Base-by-base conservation (phyloP, 768 basidiomycete species). In the Naganishia vaughanmartiniae region DNA sequence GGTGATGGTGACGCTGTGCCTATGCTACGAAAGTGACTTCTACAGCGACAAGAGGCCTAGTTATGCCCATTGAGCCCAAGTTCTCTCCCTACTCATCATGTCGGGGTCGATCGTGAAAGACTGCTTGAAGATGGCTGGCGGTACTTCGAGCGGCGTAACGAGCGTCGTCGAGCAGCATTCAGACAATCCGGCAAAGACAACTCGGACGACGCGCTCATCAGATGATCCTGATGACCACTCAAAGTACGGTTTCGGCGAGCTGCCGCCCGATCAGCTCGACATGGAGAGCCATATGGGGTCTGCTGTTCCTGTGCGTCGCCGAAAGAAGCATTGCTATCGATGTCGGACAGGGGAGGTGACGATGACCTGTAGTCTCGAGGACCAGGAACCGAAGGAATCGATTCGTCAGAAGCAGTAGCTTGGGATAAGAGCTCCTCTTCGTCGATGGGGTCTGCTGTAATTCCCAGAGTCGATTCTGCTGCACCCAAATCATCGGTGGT, bases 151-250 rank as follows among this genome's bases (percentile, higher is more conserved):
- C 60, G 60, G 60, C 15, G 12, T 12, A 30, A 19, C 9, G 60
- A 34, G 11, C 36, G 60, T 26, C 60, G 60, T 14, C 42, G 60
- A 19, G 60, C 60, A 14, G 60, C 60, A 4, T 63, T 34, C 12
- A 63, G n/a, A 17, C 42, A 63, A n/a, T 63, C 60, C 24, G 60
- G 60, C 60, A 63, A 30, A 14, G 39, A 28, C 7, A 42, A 34
- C n/a, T 63, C 60, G 12, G 60, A 63, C 15, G 60, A 63, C 24
- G 42, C 24, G 60, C 28, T 42, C 39, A 63, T 14, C n/a, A 63
- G 60, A 19, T 42, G 60, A 30, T 45, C 42, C 26, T 63, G 36
- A 26, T 24, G 39, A 19, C 39, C 36, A 15, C 24, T 63, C 10
- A 21, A 42, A 30, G 26, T 19, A 1, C 39, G 31, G 30, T 45